Conservation (phyloP, 768 basidiomycete genomes). For the Scleroderma citrinum region DNA sequence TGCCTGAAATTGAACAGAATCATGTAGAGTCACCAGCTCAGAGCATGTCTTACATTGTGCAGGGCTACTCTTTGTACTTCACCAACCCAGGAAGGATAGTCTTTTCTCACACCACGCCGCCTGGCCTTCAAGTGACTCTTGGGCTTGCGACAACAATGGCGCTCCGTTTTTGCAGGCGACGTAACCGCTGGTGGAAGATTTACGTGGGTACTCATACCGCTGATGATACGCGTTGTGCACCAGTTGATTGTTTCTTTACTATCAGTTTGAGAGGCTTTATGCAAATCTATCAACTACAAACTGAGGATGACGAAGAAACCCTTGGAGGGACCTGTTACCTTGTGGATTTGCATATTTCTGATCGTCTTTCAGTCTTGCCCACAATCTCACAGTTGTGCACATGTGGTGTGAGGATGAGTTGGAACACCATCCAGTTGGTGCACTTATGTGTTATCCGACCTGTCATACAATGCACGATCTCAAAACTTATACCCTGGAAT, state of each 20-base stretch:
- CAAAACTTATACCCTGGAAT: not conserved
- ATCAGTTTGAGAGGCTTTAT: slow-evolving; percentile 71
- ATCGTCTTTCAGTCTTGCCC: slow-evolving; percentile 47
- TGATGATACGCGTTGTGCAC: not conserved
- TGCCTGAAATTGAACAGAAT: no score
- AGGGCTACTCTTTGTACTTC: slow-evolving; percentile 32
- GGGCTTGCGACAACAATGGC: slow-evolving; percentile 79
- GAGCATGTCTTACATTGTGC: slow-evolving; percentile 66
- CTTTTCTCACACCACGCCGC: slow-evolving; percentile 39
- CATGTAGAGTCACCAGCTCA: no score
- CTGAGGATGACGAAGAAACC: slow-evolving; percentile 78
- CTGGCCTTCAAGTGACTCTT: slow-evolving; percentile 67
- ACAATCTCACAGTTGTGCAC: slow-evolving; percentile 51
- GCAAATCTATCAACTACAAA: slow-evolving; percentile 82
- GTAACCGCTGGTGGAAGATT: slow-evolving; percentile 63
- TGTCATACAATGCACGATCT: slow-evolving; percentile 6
- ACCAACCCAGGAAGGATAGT: slow-evolving; percentile 14
- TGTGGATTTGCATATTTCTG: slow-evolving; percentile 4
- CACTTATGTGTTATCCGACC: not conserved
- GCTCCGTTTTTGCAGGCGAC: slow-evolving; percentile 69
- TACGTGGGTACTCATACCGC: slow-evolving; percentile 46
- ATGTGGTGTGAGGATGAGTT: slow-evolving; percentile 49
- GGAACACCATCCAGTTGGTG: slow-evolving; percentile 7
- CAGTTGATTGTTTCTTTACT: not conserved
- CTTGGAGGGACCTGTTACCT: slow-evolving; percentile 73